Evolutionary conservation across 1,139 yeast genomes (phyloP), one percentile per base, ranked within the genome.

Genomic region (Eremothecium gossypii): DNA sequence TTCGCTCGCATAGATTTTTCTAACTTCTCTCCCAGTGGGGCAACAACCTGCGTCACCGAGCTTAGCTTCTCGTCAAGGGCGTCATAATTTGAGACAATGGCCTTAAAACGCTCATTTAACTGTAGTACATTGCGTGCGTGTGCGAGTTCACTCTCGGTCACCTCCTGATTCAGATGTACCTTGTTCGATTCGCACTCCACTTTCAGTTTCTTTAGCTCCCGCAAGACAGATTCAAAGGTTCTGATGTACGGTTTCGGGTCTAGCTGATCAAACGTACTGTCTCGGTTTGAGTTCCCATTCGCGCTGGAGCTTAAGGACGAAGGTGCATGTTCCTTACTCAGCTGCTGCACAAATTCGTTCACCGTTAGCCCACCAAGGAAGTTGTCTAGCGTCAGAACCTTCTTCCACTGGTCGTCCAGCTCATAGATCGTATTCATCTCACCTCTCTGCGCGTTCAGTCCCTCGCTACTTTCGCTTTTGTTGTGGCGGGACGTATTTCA

Each of bases 221-320:
- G 71, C 37, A 87, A 67, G 1, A 93, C 86, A 1, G 91, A 78
- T 61, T 89, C 97, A 62, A 91, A 89, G 0, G 96, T 85, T 54
- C 96, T 74, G 42, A 91, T 91, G 59, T 85, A 89, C 1, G 98
- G 98, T 53, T 85, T 87, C 1, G 98, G 96, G 59, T 91, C 96
- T 42, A 83, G 61, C 58, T 54, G 57, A 46, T 45, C 50, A 49
- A 55, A 52, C 8, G 48, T 41, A 9, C 38, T 40, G 8, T 33
- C 45, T 10, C 37, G n/a, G 38, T 23, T 11, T 20, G 27, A 17
- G 36, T 41, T n/a, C 33, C 36, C 7, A 39, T 44, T 26, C 36
- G 38, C 17, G 14, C 9, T 14, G 10, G 13, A 27, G 8, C 38
- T 38, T n/a, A 39, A 28, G 10, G 40, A 23, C 27, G 73, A 63